These are phyloP conservation scores for Tetradesmus lagerheimii DNA, from an alignment of 139 green algal species.

Conservation along the genomic window DNA sequence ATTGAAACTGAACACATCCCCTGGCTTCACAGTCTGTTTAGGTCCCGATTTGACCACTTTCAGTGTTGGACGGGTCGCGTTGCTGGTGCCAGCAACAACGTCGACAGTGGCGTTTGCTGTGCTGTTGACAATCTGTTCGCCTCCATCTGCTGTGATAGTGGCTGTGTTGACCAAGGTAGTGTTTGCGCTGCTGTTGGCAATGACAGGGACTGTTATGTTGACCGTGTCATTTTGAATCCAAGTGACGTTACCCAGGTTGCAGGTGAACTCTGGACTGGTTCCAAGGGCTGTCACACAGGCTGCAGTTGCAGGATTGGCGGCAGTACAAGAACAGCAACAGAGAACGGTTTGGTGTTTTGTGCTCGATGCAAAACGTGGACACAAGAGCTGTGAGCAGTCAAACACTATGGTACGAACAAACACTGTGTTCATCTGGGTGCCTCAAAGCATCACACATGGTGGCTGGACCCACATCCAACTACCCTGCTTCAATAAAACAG, in stretches of 20 bases:
- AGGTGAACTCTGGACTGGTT: background rate
- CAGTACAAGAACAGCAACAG: too few species aligned
- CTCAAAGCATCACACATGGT: too few species aligned
- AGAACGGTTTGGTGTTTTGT: too few species aligned
- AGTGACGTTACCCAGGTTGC: background rate
- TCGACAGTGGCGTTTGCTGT: background rate
- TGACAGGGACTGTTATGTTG: background rate
- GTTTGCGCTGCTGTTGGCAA: background rate
- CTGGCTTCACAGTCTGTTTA: background rate
- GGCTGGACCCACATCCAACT: too few species aligned
- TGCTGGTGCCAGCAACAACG: background rate
- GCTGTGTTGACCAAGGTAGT: too few species aligned
- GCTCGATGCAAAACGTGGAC: too few species aligned
- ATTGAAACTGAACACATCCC: background rate
- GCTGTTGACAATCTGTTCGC: background rate
- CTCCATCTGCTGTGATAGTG: too few species aligned
- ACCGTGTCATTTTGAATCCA: background rate
- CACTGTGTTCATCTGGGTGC: too few species aligned
- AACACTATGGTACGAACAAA: too few species aligned
- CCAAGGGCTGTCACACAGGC: background rate
- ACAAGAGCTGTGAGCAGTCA: too few species aligned
- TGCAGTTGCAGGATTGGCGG: background rate
- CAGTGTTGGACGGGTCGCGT: background rate
- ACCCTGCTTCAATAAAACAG: too few species aligned
- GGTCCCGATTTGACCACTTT: background rate